Percentiles rank a stretch among this genome's conserved stretches.
Conservation (phyloP, 23 red algal species). For the Cyanidiococcus yangmingshanensis region DNA sequence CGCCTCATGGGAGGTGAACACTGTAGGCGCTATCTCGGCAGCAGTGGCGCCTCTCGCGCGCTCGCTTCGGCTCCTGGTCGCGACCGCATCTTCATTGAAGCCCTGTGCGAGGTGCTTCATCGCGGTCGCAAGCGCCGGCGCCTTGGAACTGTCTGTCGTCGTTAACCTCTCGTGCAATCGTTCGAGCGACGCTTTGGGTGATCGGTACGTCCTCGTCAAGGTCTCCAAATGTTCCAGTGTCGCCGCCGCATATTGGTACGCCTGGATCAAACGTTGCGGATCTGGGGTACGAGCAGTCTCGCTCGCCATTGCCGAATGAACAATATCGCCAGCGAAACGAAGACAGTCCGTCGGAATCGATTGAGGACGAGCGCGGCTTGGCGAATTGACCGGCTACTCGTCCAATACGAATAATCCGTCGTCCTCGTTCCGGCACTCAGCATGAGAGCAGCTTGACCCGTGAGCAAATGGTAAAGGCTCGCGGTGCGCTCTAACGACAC, state of each 20-base stretch:
- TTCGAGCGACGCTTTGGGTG: slow-evolving; percentile 51
- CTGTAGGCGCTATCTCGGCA: slow-evolving; percentile 35
- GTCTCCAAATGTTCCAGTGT: slow-evolving; percentile 58
- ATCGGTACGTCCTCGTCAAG: slow-evolving; percentile 37
- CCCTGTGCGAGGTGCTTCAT: slow-evolving; percentile 28
- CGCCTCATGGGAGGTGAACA: slow-evolving; percentile 35
- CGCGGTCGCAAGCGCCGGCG: neutral
- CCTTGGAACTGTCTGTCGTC: slow-evolving; percentile 16
- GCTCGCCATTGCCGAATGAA: slow-evolving; percentile 34
- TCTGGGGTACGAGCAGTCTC: slow-evolving; percentile 46
- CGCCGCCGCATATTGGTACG: slow-evolving; percentile 52
- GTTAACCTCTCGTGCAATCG: slow-evolving; percentile 29
- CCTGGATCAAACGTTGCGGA: slow-evolving; percentile 46
- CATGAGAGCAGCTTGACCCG: slow-evolving; percentile 53
- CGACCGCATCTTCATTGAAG: slow-evolving; percentile 59
- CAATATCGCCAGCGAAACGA: slow-evolving; percentile 69
- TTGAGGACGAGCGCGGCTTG: slow-evolving; percentile 36
- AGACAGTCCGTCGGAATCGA: slow-evolving; percentile 32
- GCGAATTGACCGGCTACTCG: slow-evolving; percentile 85
- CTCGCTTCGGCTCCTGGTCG: slow-evolving; percentile 5
- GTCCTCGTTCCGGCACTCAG: slow-evolving; percentile 37
- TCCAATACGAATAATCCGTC: slow-evolving; percentile 61
- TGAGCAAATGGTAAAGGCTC: slow-evolving; percentile 49
- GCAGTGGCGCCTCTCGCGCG: slow-evolving; percentile 42
- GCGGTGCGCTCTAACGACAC: slow-evolving; percentile 26